phyloP scores from a whole-genome alignment of 176 grass and related monocot genomes.

The Puccinellia tenuiflora region DNA sequence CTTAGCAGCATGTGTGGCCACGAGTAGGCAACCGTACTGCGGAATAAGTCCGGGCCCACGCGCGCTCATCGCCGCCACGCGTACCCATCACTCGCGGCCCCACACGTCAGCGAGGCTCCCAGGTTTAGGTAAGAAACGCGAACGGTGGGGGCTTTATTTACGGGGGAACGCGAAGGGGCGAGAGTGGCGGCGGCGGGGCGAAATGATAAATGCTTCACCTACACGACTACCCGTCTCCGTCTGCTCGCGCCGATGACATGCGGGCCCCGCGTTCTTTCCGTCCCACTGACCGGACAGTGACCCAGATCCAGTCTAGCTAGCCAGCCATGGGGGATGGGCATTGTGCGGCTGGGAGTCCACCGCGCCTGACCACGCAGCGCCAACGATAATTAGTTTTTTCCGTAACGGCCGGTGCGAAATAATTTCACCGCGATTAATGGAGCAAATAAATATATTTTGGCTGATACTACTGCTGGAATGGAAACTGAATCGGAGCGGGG shows the following conservation, averaged over 20 bases:
- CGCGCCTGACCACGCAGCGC: background rate
- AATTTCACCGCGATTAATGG: background rate
- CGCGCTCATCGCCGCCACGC: background rate
- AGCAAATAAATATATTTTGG: background rate
- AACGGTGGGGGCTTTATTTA: slow-evolving; percentile 27
- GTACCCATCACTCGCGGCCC: fast-evolving
- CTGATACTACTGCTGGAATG: background rate
- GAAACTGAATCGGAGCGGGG: background rate
- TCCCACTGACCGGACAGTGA: background rate
- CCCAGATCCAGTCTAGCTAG: background rate
- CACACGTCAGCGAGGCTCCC: background rate
- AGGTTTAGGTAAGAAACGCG: background rate
- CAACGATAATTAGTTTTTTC: background rate
- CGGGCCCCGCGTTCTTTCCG: fast-evolving
- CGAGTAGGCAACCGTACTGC: background rate
- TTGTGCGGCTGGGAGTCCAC: background rate
- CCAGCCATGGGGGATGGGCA: background rate
- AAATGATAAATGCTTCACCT: slow-evolving; percentile 30
- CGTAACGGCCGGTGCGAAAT: background rate
- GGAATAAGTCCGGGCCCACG: background rate
- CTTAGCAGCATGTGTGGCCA: fast-evolving
- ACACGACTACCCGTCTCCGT: background rate
- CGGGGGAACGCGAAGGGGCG: background rate
- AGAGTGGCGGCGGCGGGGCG: background rate
- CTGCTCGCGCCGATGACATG: fast-evolving